Evolutionary conservation across 192 early-diverging fungal species (phyloP).

Genomic region (Backusella circina): DNA sequence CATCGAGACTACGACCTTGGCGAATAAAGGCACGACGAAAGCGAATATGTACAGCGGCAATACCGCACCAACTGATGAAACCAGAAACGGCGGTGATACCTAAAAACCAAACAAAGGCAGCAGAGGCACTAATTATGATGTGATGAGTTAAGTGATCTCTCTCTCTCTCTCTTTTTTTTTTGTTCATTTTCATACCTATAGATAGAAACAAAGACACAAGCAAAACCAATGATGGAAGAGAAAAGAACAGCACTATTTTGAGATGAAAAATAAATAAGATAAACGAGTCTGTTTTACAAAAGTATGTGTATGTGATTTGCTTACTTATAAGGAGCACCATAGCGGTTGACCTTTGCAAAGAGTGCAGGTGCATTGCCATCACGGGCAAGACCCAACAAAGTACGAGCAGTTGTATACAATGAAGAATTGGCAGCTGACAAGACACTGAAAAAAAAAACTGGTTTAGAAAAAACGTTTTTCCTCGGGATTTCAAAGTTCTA

Average conservation of each 20-base stretch:
- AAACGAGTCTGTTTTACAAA: neutral
- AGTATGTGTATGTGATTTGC: neutral
- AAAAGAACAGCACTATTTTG: constrained; percentile 38
- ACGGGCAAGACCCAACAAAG: constrained; percentile 66
- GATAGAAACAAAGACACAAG: constrained; percentile 51
- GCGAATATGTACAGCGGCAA: constrained; percentile 69
- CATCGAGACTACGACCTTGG: constrained; percentile 56
- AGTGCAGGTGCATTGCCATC: constrained; percentile 68
- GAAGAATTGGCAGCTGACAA: constrained; percentile 75
- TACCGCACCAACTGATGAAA: constrained; percentile 81
- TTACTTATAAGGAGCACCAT: constrained; percentile 54
- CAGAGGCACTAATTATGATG: constrained; percentile 19
- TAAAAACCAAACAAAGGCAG: constrained; percentile 57
- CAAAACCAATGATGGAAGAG: constrained; percentile 52
- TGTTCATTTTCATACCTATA: constrained; percentile 13
- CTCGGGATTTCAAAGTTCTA: neutral
- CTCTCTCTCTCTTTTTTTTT: neutral
- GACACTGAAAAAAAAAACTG: constrained; percentile 24
- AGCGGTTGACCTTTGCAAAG: constrained; percentile 49
- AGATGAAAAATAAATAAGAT: neutral
- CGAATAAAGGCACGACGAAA: constrained; percentile 72
- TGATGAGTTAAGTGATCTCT: neutral
- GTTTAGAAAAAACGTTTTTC: no score
- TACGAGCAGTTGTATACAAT: constrained; percentile 78
- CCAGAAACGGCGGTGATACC: constrained; percentile 67